A percentile compares a stretch with the other conserved stretches of the same genome.
phyloP scores from a whole-genome alignment of 257 asterid genomes.

The Misopates orontium region DNA sequence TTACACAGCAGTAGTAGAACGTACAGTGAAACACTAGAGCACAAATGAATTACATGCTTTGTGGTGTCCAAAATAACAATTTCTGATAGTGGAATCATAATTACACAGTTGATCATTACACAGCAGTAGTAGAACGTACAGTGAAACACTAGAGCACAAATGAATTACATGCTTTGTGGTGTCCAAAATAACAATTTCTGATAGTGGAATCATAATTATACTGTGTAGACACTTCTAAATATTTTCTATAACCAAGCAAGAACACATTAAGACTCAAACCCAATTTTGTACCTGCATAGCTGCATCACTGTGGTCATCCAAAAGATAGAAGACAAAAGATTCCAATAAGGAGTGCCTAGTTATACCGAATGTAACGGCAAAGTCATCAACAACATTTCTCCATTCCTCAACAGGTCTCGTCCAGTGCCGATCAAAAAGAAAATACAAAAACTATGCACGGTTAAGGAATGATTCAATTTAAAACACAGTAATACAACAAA shows the following conservation, averaged over 20 bases:
- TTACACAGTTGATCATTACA: neutral
- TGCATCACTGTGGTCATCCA: constrained; percentile 83
- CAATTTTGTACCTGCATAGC: constrained; percentile 67
- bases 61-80: constrained; percentile 5
- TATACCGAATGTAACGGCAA: constrained; percentile 79
- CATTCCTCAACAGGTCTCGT: constrained; percentile 64
- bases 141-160: constrained; percentile 7
- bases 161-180: constrained; percentile 5
- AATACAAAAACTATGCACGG: constrained; percentile 76
- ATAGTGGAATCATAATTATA: constrained; percentile 13
- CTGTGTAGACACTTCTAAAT: constrained; percentile 1
- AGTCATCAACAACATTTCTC: constrained; percentile 77
- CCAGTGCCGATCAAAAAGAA: constrained; percentile 90
- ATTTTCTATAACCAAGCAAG: constrained; percentile 1
- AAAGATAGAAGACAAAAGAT: constrained; percentile 75
- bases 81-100: no score
- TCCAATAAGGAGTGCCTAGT: constrained; percentile 84
- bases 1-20: constrained; percentile 5
- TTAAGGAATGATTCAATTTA: constrained; percentile 45
- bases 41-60: constrained; percentile 14
- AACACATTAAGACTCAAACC: constrained; percentile 18
- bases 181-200: constrained; percentile 6
- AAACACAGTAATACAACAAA: constrained; percentile 11
- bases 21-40: neutral
- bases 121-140: constrained; percentile 10